Evolutionary conservation across 371 early-diverging fungal species (phyloP).

Genomic region (Mortierella sp.): DNA sequence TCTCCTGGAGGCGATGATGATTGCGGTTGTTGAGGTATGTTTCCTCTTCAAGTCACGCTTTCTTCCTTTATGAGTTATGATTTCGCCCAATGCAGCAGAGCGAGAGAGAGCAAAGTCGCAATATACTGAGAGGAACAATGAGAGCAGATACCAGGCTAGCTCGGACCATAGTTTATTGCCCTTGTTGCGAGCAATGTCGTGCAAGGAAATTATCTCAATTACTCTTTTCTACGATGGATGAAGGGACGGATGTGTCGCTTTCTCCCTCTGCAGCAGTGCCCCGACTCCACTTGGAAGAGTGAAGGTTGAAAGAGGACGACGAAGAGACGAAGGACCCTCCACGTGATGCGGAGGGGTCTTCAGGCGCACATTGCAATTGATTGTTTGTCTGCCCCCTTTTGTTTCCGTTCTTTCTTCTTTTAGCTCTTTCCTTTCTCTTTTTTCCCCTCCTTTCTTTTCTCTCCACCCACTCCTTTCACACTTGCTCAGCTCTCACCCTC

Average conservation of each 20-base stretch:
- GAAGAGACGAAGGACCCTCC: not conserved
- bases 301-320: not conserved
- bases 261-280: not conserved
- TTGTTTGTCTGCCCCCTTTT: not conserved
- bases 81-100: not conserved
- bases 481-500: not conserved
- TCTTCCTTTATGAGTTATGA: not conserved
- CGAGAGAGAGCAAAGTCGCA: not conserved
- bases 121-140: not conserved
- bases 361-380: not conserved
- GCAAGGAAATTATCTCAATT: not conserved
- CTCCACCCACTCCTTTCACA: not conserved
- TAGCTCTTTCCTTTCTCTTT: not conserved
- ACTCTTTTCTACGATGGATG: not conserved
- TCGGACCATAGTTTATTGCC: not conserved
- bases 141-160: not conserved
- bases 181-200: not conserved
- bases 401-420: not conserved
- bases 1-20: not conserved
- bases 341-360: not conserved
- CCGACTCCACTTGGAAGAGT: not conserved
- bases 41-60: not conserved
- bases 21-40: not conserved
- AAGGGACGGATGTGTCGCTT: constrained; percentile 3
- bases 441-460: not conserved